Conservation (phyloP, 441 rosid species). For the Corymbia citriodora region DNA sequence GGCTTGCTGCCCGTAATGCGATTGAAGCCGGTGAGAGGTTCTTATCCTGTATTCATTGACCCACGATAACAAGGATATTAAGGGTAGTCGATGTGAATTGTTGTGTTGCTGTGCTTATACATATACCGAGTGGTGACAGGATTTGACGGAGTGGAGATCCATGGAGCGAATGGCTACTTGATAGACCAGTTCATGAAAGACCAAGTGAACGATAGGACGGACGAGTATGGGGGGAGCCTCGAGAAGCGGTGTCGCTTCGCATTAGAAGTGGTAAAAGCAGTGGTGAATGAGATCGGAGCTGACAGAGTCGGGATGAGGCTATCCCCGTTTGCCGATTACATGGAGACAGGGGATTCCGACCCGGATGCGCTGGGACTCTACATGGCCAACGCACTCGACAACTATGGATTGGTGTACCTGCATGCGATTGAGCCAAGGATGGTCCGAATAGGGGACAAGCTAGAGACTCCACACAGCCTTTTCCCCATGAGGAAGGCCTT, state of each 20-base stretch:
- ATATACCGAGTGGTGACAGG: neutral
- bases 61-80: neutral
- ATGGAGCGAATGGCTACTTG: constrained; percentile 29
- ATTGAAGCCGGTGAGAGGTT: constrained; percentile 19
- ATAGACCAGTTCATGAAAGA: constrained; percentile 36
- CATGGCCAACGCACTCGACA: constrained; percentile 9
- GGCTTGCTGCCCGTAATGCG: constrained; percentile 27
- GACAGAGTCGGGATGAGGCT: constrained; percentile 21
- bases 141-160: constrained; percentile 33
- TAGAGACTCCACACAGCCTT: neutral
- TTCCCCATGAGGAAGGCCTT: constrained; percentile 6
- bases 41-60: neutral
- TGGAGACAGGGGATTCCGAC: constrained; percentile 16
- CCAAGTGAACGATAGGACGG: constrained; percentile 18
- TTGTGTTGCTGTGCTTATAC: neutral
- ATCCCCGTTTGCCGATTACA: constrained; percentile 9
- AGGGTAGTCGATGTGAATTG: neutral
- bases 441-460: neutral
- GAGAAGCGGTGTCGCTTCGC: constrained; percentile 27
- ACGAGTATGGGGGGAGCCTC: constrained; percentile 22
- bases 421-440: constrained; percentile 13
- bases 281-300: constrained; percentile 17
- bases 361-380: constrained; percentile 10
- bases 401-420: constrained; percentile 1
- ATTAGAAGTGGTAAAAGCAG: constrained; percentile 18